Percentiles rank a stretch among this genome's conserved stretches.
Conservation (phyloP, 192 early-diverging fungal genomes). For the Spizellomyces sp. region DNA sequence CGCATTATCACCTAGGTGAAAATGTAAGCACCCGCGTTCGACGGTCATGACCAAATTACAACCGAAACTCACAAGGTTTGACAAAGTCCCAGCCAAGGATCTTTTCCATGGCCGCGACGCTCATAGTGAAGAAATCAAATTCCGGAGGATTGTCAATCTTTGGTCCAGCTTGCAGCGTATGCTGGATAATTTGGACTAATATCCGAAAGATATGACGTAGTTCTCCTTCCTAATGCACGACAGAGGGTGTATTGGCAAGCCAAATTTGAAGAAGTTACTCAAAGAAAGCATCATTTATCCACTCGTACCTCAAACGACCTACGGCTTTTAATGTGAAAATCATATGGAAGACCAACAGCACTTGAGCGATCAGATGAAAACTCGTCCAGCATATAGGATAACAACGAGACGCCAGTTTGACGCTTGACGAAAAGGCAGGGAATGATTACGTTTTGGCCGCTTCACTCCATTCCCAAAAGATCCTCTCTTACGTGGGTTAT, state of each 20-base stretch:
- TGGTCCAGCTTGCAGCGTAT: constrained; percentile 33
- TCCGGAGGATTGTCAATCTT: constrained; percentile 5
- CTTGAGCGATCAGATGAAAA: constrained; percentile 62
- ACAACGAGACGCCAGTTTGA: constrained; percentile 51
- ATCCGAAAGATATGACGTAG: constrained; percentile 57
- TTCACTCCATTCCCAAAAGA: neutral
- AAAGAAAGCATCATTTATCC: neutral
- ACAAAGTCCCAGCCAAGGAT: constrained; percentile 61
- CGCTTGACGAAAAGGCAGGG: constrained; percentile 12
- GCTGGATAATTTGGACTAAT: constrained; percentile 50
- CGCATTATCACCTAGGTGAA: constrained; percentile 16
- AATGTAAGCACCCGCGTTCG: constrained; percentile 3
- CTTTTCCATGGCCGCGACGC: constrained; percentile 45
- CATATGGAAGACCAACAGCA: constrained; percentile 66
- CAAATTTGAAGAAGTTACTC: neutral
- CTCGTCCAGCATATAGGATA: constrained; percentile 61
- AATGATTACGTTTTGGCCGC: neutral
- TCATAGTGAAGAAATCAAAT: constrained; percentile 34
- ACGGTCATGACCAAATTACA: constrained; percentile 39
- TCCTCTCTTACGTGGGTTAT: constrained; percentile 35
- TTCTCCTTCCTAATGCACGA: constrained; percentile 33
- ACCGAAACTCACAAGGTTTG: constrained; percentile 31
- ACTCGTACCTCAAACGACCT: constrained; percentile 59
- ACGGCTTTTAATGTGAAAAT: constrained; percentile 68
- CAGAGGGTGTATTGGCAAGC: neutral